Evolutionary conservation across 371 early-diverging fungal species (phyloP), one percentile per base, ranked within the genome.

Genomic region (Rhizomucor pusillus): DNA sequence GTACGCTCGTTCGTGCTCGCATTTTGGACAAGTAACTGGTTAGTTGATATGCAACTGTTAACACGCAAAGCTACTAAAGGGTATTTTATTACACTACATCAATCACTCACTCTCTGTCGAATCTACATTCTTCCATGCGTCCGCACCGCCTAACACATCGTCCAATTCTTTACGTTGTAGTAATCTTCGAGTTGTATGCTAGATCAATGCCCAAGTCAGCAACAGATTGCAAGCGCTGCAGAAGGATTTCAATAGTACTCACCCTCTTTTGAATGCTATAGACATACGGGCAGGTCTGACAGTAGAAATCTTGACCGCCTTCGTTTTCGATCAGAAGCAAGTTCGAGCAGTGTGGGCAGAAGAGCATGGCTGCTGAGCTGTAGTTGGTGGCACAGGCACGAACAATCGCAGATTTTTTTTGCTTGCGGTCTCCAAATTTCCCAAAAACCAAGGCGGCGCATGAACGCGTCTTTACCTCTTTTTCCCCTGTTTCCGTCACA

Each of bases 101-200:
- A 39, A 33, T 12, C 22, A 36, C 47, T 63, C 75, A 90, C 88
- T 85, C 65, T 94, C 93, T 0, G 92, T 91, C 23, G 86, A 71
- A 74, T 95, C 95, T 19, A 94, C 95, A 67, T 93, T 93, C 36
- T 90, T 85, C 95, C 95, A 95, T 0, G 90, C 90, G 16, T 92
- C 86, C 34, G 85, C 91, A 48, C 95, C 94, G 59, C 97, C 95
- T 20, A 97, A 72, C 2, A 97, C 92, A 77, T 97, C 97, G 66
- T 97, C 97, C 1, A 93, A 89, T 67, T 89, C 83, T 65, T 95
- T 95, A 52, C 89, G 79, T 56, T 92, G 77, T 52, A 94, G 80
- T 25, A 66, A 59, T 49, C 81, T 86, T 20, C 84, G 68, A 19
- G 64, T 61, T 14, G 75, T 79, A 56, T 66, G 79, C 88, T 80